These are phyloP conservation scores for Termitomyces sp. DNA, from an alignment of 768 basidiomycete species.

Conservation along the genomic window DNA sequence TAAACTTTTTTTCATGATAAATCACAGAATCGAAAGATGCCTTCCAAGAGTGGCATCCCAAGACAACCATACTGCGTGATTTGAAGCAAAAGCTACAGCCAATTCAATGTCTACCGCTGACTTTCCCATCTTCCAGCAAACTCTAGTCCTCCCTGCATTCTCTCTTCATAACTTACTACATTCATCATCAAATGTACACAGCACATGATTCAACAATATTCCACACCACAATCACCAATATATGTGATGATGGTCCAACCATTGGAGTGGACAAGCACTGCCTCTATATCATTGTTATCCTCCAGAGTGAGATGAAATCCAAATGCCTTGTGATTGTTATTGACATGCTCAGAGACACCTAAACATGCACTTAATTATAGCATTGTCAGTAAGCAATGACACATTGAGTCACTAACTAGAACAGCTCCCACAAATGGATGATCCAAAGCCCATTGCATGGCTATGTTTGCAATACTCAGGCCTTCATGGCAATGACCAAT, in stretches of 20 bases:
- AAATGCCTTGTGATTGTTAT: constrained; percentile 63
- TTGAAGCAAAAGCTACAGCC: constrained; percentile 77
- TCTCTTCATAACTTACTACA: background rate
- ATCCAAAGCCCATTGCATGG: constrained; percentile 80
- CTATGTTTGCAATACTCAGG: constrained; percentile 69
- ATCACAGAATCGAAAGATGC: constrained; percentile 73
- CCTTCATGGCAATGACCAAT: constrained; percentile 65
- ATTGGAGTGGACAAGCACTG: constrained; percentile 55
- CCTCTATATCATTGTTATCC: constrained; percentile 60
- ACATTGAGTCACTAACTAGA: constrained; percentile 54
- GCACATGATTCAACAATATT: constrained; percentile 52
- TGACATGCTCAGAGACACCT: constrained; percentile 67
- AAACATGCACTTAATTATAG: constrained; percentile 54
- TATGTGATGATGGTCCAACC: constrained; percentile 54
- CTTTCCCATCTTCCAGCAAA: constrained; percentile 21
- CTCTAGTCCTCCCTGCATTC: constrained; percentile 2
- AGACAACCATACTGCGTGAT: constrained; percentile 71
- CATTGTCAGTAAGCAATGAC: background rate
- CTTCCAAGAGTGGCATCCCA: constrained; percentile 85
- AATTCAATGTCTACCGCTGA: constrained; percentile 55
- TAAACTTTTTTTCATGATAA: constrained; percentile 71
- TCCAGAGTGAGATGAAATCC: constrained; percentile 47
- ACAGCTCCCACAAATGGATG: constrained; percentile 74
- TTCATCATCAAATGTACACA: constrained; percentile 1
- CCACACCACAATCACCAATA: constrained; percentile 81